Evolutionary conservation across 2,329 filamentous ascomycete species (phyloP), one percentile per base, ranked within the genome.

Genomic region (Calonectria hongkongensis): DNA sequence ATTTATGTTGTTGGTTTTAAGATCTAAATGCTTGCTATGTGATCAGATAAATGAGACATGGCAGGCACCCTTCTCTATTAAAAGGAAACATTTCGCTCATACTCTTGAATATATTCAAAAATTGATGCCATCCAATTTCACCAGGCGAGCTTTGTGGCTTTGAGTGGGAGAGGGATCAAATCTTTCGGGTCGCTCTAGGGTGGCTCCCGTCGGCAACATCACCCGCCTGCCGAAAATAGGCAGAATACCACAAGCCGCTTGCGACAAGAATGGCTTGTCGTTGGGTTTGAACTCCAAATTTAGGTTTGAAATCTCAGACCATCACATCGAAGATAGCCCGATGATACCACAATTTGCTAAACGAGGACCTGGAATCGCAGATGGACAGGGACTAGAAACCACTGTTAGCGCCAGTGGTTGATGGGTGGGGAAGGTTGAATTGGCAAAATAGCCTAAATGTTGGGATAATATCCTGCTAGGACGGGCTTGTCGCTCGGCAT

Each of bases 381-480:
- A 51, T 65, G 48, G 48, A 30, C 25, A 12, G 33, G 43, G 21
- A 50, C 43, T 56, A 39, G 47, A 21, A 30, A 18, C 21, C 12
- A 45, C 18, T 8, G 2, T 25, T 28, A n/a, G 56, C 30, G 45
- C 41, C 18, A 47, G 13, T 13, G 36, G 4, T 21, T 21, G 48
- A 13, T 12, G 25, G 43, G 43, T 13, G 39, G 30, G 33, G 41
- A 48, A 47, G 15, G 25, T 13, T 39, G 68, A 47, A 30, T 3
- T 27, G 10, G 43, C 41, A 60, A 60, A 43, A 66, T 66, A 70
- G 68, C 15, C 68, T 70, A 65, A 70, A 70, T 70, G 33, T 8
- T 25, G 25, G 30, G 48, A 65, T 30, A 70, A 70, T 66, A 60
- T 33, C 68, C 12, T 41, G 2, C 4, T 25, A 25, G 10, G 9